Conservation (phyloP, 2,329 filamentous ascomycete genomes). For the Pestalotiopsis sp. region DNA sequence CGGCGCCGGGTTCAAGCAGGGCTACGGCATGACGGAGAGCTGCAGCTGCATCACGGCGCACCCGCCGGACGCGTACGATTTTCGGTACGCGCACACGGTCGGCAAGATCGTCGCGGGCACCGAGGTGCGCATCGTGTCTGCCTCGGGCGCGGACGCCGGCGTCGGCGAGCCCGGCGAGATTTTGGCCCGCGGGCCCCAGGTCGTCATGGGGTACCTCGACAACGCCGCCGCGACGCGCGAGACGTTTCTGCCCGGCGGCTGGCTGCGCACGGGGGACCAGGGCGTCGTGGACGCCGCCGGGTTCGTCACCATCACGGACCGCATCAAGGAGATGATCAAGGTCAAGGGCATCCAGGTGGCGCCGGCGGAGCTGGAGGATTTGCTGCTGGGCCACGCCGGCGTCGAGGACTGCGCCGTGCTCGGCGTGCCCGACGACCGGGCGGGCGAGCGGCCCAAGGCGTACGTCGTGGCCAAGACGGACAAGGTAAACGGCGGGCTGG, state of each 20-base stretch:
- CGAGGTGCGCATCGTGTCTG: conserved; percentile 58
- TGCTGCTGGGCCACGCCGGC: conserved; percentile 57
- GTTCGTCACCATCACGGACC: conserved; percentile 59
- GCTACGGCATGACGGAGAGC: conserved; percentile 70
- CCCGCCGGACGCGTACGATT: conserved; percentile 56
- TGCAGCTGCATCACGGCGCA: conserved; percentile 66
- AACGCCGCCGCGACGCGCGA: conserved; percentile 40
- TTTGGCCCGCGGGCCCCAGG: conserved; percentile 47
- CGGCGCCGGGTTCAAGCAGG: conserved; percentile 63
- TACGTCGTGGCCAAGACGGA: conserved; percentile 51
- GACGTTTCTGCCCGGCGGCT: conserved; percentile 38
- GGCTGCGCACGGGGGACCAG: conserved; percentile 57
- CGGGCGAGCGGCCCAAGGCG: conserved; percentile 59
- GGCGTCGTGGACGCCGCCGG: conserved; percentile 58
- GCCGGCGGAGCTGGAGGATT: conserved; percentile 65
- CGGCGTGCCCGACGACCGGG: conserved; percentile 54
- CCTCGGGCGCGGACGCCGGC: conserved; percentile 40
- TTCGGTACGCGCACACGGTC: conserved; percentile 60
- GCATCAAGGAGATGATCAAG: conserved; percentile 71
- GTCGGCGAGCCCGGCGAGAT: conserved; percentile 55
- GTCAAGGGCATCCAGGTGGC: conserved; percentile 66
- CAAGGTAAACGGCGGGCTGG: conserved; percentile 13
- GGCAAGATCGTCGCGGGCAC: conserved; percentile 61
- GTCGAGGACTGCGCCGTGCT: conserved; percentile 62
- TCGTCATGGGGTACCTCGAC: conserved; percentile 52